Evolutionary conservation across 495 filamentous ascomycete species (phyloP).

Genomic region (Astrothelium macrocarpum): DNA sequence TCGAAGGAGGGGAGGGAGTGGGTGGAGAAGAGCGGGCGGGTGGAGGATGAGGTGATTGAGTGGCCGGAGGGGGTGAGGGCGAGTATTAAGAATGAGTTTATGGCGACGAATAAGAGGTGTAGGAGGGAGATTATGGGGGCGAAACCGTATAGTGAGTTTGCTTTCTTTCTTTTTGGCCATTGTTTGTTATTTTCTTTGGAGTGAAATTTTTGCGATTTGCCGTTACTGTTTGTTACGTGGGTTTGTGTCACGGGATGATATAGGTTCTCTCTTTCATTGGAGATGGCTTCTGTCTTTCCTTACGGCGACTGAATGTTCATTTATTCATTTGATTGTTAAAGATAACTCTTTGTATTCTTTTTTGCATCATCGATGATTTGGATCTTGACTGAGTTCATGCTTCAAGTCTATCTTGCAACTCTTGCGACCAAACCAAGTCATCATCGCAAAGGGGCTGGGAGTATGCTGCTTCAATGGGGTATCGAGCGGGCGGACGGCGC

Average conservation of each 20-base stretch:
- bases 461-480: conserved; percentile 17
- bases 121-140: conserved; percentile 12
- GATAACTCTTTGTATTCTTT: too few species aligned
- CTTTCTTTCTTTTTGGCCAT: neutral
- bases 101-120: neutral
- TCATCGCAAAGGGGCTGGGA: conserved; percentile 18
- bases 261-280: too few species aligned
- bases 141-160: conserved; percentile 6
- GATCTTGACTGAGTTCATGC: neutral
- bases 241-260: too few species aligned
- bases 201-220: too few species aligned
- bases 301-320: too few species aligned
- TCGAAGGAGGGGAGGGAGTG: conserved; percentile 9
- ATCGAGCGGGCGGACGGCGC: conserved; percentile 18
- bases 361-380: too few species aligned
- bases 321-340: too few species aligned
- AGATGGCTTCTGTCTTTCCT: too few species aligned
- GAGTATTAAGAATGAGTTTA: conserved; percentile 9
- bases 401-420: conserved; percentile 9
- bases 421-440: conserved; percentile 16
- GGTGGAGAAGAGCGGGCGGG: conserved; percentile 10
- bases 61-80: conserved; percentile 1
- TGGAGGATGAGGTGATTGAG: neutral
- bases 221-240: too few species aligned
- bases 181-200: too few species aligned